Evolutionary conservation across 2,329 filamentous ascomycete species (phyloP).

Genomic region (Ophiostoma perfectum): DNA sequence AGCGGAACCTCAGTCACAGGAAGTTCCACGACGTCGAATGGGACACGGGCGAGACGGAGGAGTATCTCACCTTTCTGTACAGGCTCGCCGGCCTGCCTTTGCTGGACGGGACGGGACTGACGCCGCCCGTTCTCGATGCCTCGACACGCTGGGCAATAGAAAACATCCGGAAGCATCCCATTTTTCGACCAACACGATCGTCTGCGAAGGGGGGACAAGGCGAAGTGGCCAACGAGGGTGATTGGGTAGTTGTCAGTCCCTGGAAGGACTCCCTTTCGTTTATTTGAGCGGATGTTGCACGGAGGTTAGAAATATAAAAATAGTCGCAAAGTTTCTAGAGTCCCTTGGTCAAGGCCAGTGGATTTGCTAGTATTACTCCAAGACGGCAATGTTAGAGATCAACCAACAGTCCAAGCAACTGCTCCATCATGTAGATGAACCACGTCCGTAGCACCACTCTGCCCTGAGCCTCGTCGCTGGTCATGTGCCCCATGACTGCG

Average conservation of each 20-base stretch:
- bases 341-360: too few species aligned
- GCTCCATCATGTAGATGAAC: too few species aligned
- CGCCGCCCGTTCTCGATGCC: slow-evolving; percentile 42
- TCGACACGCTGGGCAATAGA: slow-evolving; percentile 46
- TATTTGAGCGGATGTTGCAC: neutral
- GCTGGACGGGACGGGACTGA: slow-evolving; percentile 42
- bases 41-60: slow-evolving; percentile 47
- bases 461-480: too few species aligned
- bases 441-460: too few species aligned
- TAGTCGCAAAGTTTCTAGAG: neutral
- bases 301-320: neutral
- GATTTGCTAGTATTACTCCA: too few species aligned
- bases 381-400: too few species aligned
- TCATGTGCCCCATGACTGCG: too few species aligned
- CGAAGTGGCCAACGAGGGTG: neutral
- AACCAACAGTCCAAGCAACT: too few species aligned
- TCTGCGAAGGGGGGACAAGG: neutral
- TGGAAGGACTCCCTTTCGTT: slow-evolving; percentile 17
- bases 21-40: slow-evolving; percentile 51
- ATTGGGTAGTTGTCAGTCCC: slow-evolving; percentile 12
- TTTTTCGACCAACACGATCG: slow-evolving; percentile 21
- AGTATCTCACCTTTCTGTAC: slow-evolving; percentile 44
- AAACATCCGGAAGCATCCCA: slow-evolving; percentile 44
- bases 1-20: slow-evolving; percentile 31
- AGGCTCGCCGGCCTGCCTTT: slow-evolving; percentile 45